A percentile compares a stretch with the other conserved stretches of the same genome.
These are phyloP conservation scores for Nidularia sp. DNA, from an alignment of 768 basidiomycete genomes.

Conservation along the genomic window DNA sequence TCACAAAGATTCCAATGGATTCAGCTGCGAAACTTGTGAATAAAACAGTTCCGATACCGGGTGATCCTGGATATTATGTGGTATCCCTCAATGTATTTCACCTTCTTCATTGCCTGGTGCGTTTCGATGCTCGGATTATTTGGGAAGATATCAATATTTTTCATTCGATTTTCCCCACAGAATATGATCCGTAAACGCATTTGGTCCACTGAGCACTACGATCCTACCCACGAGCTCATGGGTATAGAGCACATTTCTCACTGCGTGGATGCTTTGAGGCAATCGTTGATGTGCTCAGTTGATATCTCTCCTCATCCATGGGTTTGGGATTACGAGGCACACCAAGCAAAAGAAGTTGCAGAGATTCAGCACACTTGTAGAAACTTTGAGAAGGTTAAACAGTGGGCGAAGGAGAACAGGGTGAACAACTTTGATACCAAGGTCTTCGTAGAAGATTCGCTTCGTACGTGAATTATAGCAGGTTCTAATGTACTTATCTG, in stretches of 20 bases:
- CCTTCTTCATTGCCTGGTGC: constrained; percentile 23
- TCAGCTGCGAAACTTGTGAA: constrained; percentile 15
- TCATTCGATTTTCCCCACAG: constrained; percentile 12
- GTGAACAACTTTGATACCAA: not conserved
- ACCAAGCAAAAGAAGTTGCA: constrained; percentile 11
- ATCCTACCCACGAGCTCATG: not conserved
- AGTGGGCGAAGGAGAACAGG: constrained; percentile 16
- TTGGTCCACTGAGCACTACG: not conserved
- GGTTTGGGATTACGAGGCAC: constrained; percentile 17
- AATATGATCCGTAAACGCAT: constrained; percentile 8
- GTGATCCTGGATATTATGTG: constrained; percentile 17
- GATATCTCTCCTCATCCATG: constrained; percentile 18
- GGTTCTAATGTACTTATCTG: too few relatives aligned
- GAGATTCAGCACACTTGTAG: constrained; percentile 20
- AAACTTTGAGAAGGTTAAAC: constrained; percentile 19
- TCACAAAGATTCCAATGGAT: constrained; percentile 12
- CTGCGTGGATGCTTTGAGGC: constrained; percentile 17
- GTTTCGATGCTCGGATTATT: constrained; percentile 1
- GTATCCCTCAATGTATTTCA: constrained; percentile 20
- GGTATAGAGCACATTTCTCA: constrained; percentile 10
- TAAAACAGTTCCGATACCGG: constrained; percentile 15
- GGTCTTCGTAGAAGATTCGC: not conserved
- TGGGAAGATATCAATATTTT: constrained; percentile 8
- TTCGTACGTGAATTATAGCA: not conserved
- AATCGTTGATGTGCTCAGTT: constrained; percentile 16